Evolutionary conservation across 106 monocot genomes (phyloP), one percentile per base, ranked within the genome.

Genomic region (Allium fistulosum): DNA sequence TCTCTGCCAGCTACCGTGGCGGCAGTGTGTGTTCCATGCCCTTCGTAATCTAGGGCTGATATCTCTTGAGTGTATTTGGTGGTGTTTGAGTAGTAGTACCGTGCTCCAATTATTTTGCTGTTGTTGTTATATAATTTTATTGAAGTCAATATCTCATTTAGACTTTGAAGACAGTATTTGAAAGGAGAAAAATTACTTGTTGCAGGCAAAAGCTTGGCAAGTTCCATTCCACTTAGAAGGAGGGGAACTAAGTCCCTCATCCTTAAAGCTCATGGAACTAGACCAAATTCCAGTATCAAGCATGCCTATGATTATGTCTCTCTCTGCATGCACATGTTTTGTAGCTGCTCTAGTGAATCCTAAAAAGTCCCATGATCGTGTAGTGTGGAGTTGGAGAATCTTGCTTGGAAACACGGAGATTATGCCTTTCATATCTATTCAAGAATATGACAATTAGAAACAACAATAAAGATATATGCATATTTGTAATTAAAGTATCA

Each of bases 321-420:
- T 48, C 18, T 58, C 77, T 9, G 12, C 2, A 3, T 18, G 3
- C 8, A 22, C 57, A 4, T 26, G 48, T 10, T 22, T 12, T 55
- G 28, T 22, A 0, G 52, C 59, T 8, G 63, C 22, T 7, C 10
- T 18, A 4, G 57, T 7, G 13, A 81, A 59, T 6, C 72, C 72
- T 53, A 81, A 9, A 69, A 81, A 77, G 62, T 77, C 77, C 81
- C 81, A 81, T 9, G 76, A 76, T 10, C 76, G 68, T 58, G 81
- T 81, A 48, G 81, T 81, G 18, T 73, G 76, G 37, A 18, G 69
- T 45, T 73, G 57, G 11, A 47, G 57, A 49, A 28, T 69, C 63
- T 58, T 72, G 73, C 76, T 81, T 8, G 72, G 81, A 46, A 77
- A 81, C 68, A 81, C 81, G 3, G 81, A 81, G 0, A 77, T 65